These are phyloP conservation scores for Miscanthus sacchariflorus DNA, from an alignment of 202 grass and related monocot species.

Conservation along the genomic window DNA sequence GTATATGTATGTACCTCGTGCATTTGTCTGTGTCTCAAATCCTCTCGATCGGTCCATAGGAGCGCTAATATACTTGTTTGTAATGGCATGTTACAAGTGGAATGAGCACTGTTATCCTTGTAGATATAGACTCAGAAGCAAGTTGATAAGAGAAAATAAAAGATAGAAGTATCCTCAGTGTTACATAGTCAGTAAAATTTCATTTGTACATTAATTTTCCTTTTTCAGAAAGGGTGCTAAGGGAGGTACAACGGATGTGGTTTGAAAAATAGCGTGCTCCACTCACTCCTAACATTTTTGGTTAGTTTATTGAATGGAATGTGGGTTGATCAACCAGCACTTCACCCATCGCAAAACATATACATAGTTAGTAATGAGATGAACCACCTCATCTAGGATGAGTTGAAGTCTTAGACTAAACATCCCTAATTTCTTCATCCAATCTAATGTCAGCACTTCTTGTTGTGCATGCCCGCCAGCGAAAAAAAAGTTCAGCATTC, in stretches of 20 bases:
- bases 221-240: not conserved
- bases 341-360: not conserved
- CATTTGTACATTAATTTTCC: not conserved
- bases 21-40: not conserved
- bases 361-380: no score
- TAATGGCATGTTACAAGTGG: not conserved
- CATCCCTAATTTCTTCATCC: no score
- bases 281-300: not conserved
- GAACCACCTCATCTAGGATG: no score
- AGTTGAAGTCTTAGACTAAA: no score
- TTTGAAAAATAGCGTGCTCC: not conserved
- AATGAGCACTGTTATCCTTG: not conserved
- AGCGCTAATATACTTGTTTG: not conserved
- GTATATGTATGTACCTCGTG: not conserved
- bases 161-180: not conserved
- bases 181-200: not conserved
- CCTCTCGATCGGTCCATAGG: not conserved
- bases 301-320: not conserved
- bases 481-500: no score
- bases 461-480: no score
- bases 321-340: not conserved
- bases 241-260: not conserved
- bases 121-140: not conserved
- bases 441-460: no score
- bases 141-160: not conserved